Base-by-base conservation (phyloP, 805 yeast genomes). In the Wickerhamomyces canadensis region DNA sequence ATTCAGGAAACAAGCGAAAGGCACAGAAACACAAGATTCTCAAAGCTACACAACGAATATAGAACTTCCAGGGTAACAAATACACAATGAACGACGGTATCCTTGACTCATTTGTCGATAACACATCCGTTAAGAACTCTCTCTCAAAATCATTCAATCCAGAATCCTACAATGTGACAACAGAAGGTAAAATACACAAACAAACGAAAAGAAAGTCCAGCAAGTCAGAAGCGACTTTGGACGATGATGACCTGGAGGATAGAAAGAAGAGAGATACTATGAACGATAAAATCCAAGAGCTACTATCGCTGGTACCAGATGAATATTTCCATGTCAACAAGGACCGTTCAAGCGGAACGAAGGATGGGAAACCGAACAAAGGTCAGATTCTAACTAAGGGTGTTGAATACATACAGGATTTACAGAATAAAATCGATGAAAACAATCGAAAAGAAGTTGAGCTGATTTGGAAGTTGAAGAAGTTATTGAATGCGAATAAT, bases 321-420 rank as follows among this genome's bases (percentile, higher is more conserved):
- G 62, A 63, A 3, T 64, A 69, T 44, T 76, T 76, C 43, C 54
- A 61, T 2, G 73, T 71, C 4, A 41, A 49, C 11, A 54, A 53
- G 36, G 53, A 51, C 36, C 70, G 68, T 45, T 72, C 76, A 4
- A 66, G 76, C 6, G 91, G 91, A 0, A 83, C 91, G 1, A 82
- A 80, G 45, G 91, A 83, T 50, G 93, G 91, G 3, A 83, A 81
- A 47, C 94, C 94, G 0, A 84, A 83, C 52, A 84, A 84, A 60
- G 94, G 94, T 2, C 91, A 83, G 54, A 82, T 84, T 3, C 62
- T 84, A 41, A 73, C 85, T 8, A 83, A 80, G 51, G 74, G 86
- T 0, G 88, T 84, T 3, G 88, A 81, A 43, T 84, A 82, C 51
- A 74, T 84, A 29, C 78, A 74, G 41, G 62, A 62, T 42, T 58